These are phyloP conservation scores for Mortierella antarctica DNA, from an alignment of 192 early-diverging fungal species.

Conservation along the genomic window DNA sequence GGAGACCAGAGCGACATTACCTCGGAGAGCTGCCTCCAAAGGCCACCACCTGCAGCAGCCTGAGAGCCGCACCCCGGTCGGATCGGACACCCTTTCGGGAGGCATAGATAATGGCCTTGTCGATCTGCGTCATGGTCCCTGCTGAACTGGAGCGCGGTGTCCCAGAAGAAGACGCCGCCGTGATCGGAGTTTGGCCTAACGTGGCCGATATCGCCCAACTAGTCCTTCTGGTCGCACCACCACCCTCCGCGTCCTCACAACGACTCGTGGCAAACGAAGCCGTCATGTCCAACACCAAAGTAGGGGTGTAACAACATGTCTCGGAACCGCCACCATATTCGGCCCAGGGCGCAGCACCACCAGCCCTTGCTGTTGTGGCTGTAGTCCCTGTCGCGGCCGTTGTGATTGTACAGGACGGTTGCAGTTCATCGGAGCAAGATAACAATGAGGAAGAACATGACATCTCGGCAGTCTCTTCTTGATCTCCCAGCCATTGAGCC, in stretches of 20 bases:
- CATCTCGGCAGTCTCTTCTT: too few species aligned
- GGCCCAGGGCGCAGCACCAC: neutral
- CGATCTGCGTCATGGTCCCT: slow-evolving; percentile 15
- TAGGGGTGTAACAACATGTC: neutral
- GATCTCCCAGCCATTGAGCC: neutral
- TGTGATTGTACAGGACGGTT: too few species aligned
- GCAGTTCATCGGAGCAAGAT: too few species aligned
- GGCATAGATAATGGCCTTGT: slow-evolving; percentile 26
- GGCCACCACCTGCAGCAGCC: slow-evolving; percentile 12
- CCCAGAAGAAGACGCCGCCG: neutral
- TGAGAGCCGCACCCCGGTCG: slow-evolving; percentile 23
- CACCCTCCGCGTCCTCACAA: too few species aligned
- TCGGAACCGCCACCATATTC: slow-evolving; percentile 13
- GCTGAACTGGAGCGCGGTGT: neutral
- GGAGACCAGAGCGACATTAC: neutral
- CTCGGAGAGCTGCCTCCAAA: neutral
- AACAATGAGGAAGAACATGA: too few species aligned
- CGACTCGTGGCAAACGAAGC: too few species aligned
- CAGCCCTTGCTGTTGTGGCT: neutral
- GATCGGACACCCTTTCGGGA: slow-evolving; percentile 24
- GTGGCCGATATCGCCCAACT: neutral
- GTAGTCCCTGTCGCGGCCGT: neutral
- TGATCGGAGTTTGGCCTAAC: slow-evolving; percentile 7
- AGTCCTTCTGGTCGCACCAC: too few species aligned
- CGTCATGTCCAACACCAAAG: too few species aligned